phyloP scores from a whole-genome alignment of 768 basidiomycete species.

The Fomitopsis pulvina region DNA sequence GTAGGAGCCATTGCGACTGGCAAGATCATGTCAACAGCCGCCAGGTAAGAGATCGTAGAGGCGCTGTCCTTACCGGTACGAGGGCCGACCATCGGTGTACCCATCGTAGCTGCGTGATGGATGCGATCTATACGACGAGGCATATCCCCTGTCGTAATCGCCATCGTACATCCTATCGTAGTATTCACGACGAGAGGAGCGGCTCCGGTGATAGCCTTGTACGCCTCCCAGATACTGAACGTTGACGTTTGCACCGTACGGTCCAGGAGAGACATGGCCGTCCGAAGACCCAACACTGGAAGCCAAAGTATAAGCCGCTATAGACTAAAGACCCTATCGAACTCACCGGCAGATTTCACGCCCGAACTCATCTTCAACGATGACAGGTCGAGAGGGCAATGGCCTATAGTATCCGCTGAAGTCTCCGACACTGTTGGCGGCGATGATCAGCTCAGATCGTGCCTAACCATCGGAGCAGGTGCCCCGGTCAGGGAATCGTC shows the following conservation, averaged over 20 bases:
- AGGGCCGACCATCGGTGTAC: conserved; percentile 8
- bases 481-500: not conserved
- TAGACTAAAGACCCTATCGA: not conserved
- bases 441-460: not conserved
- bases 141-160: conserved; percentile 18
- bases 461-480: not conserved
- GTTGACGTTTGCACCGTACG: not conserved
- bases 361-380: conserved; percentile 52
- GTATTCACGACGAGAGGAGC: conserved; percentile 4
- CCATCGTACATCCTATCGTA: conserved; percentile 4
- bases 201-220: conserved; percentile 8
- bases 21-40: not conserved
- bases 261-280: not conserved
- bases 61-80: not conserved
- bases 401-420: conserved; percentile 30
- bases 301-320: not conserved
- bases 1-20: not conserved
- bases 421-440: conserved; percentile 41
- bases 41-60: not conserved
- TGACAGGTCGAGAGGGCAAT: conserved; percentile 18
- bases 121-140: not conserved
- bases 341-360: conserved; percentile 50
- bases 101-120: conserved; percentile 9
- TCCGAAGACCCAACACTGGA: conserved; percentile 14
- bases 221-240: not conserved